Conservation (phyloP, 805 yeast genomes). For the Schizosaccharomyces lindneri region DNA sequence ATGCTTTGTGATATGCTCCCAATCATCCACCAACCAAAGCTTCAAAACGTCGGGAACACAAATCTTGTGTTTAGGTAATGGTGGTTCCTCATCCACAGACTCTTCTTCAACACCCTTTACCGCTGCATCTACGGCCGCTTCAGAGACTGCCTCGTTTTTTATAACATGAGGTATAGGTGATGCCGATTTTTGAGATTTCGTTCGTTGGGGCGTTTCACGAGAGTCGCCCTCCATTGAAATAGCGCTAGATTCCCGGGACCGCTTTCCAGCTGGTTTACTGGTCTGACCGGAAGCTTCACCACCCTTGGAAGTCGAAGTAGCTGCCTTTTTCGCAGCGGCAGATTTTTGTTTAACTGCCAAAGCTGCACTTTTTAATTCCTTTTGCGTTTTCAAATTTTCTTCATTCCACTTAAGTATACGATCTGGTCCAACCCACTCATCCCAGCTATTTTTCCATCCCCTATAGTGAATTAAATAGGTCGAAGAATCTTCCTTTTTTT, state of each 20-base stretch:
- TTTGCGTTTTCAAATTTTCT: conserved; percentile 40
- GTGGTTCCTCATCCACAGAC: conserved; percentile 14
- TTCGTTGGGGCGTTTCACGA: background rate
- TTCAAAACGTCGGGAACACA: conserved; percentile 44
- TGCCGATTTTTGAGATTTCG: background rate
- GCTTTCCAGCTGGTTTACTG: background rate
- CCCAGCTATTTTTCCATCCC: conserved; percentile 87
- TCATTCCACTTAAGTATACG: conserved; percentile 44
- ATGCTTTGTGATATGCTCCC: conserved; percentile 76
- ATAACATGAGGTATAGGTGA: background rate
- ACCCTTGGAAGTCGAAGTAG: conserved; percentile 4
- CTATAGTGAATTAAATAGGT: conserved; percentile 61
- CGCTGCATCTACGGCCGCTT: background rate
- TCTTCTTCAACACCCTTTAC: background rate
- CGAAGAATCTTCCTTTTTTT: conserved; percentile 8
- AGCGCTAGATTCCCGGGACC: conserved; percentile 2
- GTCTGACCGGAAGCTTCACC: conserved; percentile 4
- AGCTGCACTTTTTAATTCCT: conserved; percentile 30
- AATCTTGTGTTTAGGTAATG: conserved; percentile 26
- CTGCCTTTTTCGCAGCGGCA: conserved; percentile 7
- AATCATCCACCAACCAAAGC: conserved; percentile 58
- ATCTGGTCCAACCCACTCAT: conserved; percentile 68
- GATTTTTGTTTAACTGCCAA: conserved; percentile 12
- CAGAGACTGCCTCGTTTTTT: background rate
- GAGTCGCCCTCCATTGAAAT: background rate